Base-by-base conservation (phyloP, 2,329 filamentous ascomycete genomes). In the Talaromyces funiculosus region DNA sequence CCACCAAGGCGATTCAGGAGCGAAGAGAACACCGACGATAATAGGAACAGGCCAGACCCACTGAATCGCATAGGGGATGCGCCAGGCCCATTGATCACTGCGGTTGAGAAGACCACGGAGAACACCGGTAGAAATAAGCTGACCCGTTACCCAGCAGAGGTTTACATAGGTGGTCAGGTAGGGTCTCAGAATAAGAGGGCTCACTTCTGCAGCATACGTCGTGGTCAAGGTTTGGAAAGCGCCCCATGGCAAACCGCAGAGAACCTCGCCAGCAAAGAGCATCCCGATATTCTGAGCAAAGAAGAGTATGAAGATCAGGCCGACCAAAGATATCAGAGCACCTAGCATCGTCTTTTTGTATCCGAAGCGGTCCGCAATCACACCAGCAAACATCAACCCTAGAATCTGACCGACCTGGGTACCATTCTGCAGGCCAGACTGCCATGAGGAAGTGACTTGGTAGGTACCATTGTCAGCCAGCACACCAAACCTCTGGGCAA, bases 361-460 rank as follows among this genome's bases (percentile, higher is more conserved):
- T 2, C 80, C 80, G 64, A 64, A 68, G 10, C 63, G 63, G 12
- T 90, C 86, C 16, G 85, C 84, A 51, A 87, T 73, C 71, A 80
- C 85, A 38, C 87, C 87, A 68, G 87, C 88, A 70, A 88, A 77
- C 64, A 87, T 74, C 51, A 89, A 78, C 14, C 87, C 87, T 54
- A 89, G 79, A 54, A 90, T 84, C 69, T 87, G 84, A 45, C 87
- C 87, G 20, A 81, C 80, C 59, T 81, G 78, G 54, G 82, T 81
- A 29, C 82, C 84, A 60, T 84, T 84, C 6, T 77, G 79, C 2
- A 86, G 67, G 37, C 57, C 57, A 29, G 60, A 59, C 68, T 86
- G 83, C 84, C 84, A 86, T 0, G 79, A 74, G 0, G 82, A 80
- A 1, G 80, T 78, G 24, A 86, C 72, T 37, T 78, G 73, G 59